Percentiles rank a stretch among this genome's conserved stretches.
These are phyloP conservation scores for Bonia amplexicaulis DNA, from an alignment of 176 grass and related monocot species.

Conservation along the genomic window DNA sequence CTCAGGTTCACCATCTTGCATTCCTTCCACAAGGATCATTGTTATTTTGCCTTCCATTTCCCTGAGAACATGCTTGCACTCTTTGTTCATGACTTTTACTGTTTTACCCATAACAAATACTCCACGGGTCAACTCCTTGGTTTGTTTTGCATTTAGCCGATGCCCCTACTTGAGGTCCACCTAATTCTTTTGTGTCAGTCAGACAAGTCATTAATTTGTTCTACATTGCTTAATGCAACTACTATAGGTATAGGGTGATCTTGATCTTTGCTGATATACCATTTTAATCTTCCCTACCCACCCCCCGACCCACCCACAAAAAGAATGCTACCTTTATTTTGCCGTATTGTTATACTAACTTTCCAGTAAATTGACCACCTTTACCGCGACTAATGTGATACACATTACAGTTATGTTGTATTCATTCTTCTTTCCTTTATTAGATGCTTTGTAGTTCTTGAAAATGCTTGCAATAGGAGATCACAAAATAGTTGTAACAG, in stretches of 20 bases:
- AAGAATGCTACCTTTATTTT: not conserved
- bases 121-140: not conserved
- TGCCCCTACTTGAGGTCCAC: not conserved
- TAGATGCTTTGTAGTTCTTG: no score
- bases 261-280: no score
- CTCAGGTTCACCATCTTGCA: slow-evolving; percentile 52
- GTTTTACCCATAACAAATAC: not conserved
- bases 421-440: no score
- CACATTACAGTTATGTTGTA: no score
- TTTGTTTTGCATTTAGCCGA: not conserved
- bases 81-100: not conserved
- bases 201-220: no score
- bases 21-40: not conserved
- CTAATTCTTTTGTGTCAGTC: not conserved
- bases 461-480: not conserved
- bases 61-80: not conserved
- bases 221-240: no score
- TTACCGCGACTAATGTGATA: no score
- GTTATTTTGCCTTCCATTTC: not conserved
- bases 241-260: no score
- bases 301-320: no score
- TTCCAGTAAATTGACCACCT: no score
- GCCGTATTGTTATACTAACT: not conserved
- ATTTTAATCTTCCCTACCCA: no score
- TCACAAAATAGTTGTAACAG: not conserved